A percentile compares a stretch with the other conserved stretches of the same genome.
Conservation (phyloP, 2,329 filamentous ascomycete genomes). For the Davidsoniella virescens region DNA sequence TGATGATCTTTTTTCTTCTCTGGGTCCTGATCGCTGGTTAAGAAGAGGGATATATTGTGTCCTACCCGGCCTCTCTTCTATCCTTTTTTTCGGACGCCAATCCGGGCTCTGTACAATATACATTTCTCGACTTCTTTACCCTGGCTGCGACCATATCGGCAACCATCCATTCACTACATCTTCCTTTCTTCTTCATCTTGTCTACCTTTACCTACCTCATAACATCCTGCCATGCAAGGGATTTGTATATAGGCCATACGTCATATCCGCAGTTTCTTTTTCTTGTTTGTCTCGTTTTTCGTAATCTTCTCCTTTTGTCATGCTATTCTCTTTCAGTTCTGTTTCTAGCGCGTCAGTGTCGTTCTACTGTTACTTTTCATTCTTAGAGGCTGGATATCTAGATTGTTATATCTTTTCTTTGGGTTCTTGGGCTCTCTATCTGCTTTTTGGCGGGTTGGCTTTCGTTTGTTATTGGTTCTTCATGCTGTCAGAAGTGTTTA, state of each 20-base stretch:
- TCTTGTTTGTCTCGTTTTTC: background rate
- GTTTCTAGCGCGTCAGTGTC: too few relatives aligned
- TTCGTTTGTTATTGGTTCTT: slow-evolving; percentile 1
- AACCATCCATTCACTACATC: too few relatives aligned
- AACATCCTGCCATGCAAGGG: too few relatives aligned
- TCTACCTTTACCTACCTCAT: too few relatives aligned
- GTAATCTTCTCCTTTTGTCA: too few relatives aligned
- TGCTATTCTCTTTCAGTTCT: background rate
- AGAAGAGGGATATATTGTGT: background rate
- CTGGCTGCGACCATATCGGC: background rate
- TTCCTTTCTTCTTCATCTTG: too few relatives aligned
- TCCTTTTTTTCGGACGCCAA: background rate
- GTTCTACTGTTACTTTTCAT: background rate
- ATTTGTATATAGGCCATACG: too few relatives aligned
- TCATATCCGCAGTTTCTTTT: too few relatives aligned
- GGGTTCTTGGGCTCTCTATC: slow-evolving; percentile 9
- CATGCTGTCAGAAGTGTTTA: background rate
- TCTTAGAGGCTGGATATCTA: slow-evolving; percentile 1
- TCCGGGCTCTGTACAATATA: background rate
- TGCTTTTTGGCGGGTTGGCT: slow-evolving; percentile 15
- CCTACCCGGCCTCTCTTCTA: background rate
- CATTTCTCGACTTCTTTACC: background rate
- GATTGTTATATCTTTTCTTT: background rate
- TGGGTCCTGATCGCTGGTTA: slow-evolving; percentile 52
- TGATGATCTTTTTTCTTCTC: slow-evolving; percentile 85